Base-by-base conservation (phyloP, 352 stramenopile species). In the Phytophthora cactorum region DNA sequence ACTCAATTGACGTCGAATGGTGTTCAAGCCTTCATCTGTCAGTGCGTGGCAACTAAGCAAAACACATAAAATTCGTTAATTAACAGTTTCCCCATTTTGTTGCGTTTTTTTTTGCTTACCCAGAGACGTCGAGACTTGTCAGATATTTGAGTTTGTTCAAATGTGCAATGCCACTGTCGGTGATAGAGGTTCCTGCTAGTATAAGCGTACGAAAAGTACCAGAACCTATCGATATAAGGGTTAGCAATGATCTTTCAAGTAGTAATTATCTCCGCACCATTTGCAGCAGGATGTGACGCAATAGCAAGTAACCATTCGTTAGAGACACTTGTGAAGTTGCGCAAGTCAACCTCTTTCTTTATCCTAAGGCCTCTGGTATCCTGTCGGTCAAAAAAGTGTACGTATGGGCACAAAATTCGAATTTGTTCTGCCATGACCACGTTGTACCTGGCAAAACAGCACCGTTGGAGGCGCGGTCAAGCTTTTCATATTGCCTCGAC, bases 1-100 rank as follows among this genome's bases (percentile, higher is more conserved):
- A 2, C 59, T 80, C 34, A 89, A 70, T 10, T 84, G 67, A 0
- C 82, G 79, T 0, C 83, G 70, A 25, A 91, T 67, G 0, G 65
- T 59, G 27, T 68, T 74, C 32, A 91, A 59, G 5, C 75, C 81
- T 25, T 77, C 81, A 54, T 92, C 83, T 11, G 83, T 90, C 17
- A 93, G 66, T 8, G 65, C 49, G 3, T 72, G 70, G 36, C 85
- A 93, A 25, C 66, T 55, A 66, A 51, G 7, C 10, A 44, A 51
- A 39, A 55, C 22, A 22, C 22, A 59, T n/a, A 10, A 52, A 11
- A 27, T 27, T 22, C 4, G 17, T 32, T 12, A 22, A 53, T 38
- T 53, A 38, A n/a, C 12, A 25, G 15, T 9, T 28, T 45, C 0
- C 14, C n/a, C 8, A 9, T 5, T 7, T 15, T 52, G 6, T 9